phyloP scores from a whole-genome alignment of 768 basidiomycete species.

The Strobilomyces echinocephalus region DNA sequence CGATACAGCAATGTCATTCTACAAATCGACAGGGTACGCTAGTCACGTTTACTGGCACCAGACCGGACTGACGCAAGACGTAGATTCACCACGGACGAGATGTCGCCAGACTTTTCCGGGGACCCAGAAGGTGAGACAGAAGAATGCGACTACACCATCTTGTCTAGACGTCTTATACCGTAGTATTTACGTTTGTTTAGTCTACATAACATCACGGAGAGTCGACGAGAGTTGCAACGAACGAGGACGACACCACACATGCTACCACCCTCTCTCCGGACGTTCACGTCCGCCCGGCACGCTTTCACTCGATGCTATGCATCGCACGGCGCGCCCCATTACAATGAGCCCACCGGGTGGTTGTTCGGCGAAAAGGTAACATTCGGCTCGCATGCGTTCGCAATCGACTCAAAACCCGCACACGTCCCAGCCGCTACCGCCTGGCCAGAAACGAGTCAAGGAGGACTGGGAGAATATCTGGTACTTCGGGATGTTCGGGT shows the following conservation, averaged over 20 bases:
- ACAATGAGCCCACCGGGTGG: conserved; percentile 84
- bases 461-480: conserved; percentile 91
- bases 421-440: conserved; percentile 56
- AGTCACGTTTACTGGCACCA: neutral
- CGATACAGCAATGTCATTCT: conserved; percentile 44
- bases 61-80: conserved; percentile 6
- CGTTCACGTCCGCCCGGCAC: conserved; percentile 20
- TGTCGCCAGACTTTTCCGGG: conserved; percentile 43
- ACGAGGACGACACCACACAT: conserved; percentile 24
- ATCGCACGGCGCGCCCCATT: conserved; percentile 76
- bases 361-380: conserved; percentile 85
- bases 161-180: conserved; percentile 27
- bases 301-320: conserved; percentile 46
- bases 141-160: conserved; percentile 36
- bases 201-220: neutral
- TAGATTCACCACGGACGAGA: conserved; percentile 53
- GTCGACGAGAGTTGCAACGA: neutral
- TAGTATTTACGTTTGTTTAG: conserved; percentile 25
- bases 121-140: conserved; percentile 27
- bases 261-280: conserved; percentile 49
- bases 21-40: conserved; percentile 49
- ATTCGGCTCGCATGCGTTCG: neutral
- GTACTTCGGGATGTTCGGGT: conserved; percentile 89
- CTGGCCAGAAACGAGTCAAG: conserved; percentile 80
- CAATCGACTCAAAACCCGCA: neutral